A percentile compares a stretch with the other conserved stretches of the same genome.
phyloP scores from a whole-genome alignment of 2,329 filamentous ascomycete species.

The Claviceps humidiphila region DNA sequence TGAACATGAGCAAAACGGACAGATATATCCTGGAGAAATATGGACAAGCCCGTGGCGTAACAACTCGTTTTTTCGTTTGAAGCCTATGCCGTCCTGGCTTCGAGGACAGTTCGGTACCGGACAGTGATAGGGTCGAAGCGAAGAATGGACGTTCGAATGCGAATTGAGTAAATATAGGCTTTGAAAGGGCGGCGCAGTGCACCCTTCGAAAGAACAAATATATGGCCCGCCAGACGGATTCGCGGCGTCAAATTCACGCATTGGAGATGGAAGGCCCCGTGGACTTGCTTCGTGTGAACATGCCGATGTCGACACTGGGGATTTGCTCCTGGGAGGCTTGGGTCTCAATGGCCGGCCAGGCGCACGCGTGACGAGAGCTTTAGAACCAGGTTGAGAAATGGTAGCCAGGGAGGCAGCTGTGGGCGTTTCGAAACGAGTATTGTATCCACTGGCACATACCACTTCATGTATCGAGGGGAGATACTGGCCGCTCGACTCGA shows the following conservation, averaged over 20 bases:
- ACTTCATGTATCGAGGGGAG: constrained; percentile 25
- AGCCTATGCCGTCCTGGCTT: constrained; percentile 51
- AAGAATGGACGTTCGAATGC: constrained; percentile 60
- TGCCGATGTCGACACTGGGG: constrained; percentile 30
- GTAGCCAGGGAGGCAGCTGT: constrained; percentile 20
- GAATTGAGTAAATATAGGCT: constrained; percentile 69
- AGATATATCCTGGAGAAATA: constrained; percentile 86
- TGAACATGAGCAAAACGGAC: constrained; percentile 86
- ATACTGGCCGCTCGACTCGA: constrained; percentile 21
- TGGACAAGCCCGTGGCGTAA: constrained; percentile 76
- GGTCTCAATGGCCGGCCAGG: constrained; percentile 20
- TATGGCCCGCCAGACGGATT: constrained; percentile 39
- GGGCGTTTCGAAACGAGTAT: constrained; percentile 17
- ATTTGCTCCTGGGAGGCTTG: constrained; percentile 17
- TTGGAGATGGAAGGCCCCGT: constrained; percentile 35
- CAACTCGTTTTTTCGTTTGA: constrained; percentile 64
- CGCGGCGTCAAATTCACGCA: constrained; percentile 44
- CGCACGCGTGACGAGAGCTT: constrained; percentile 19
- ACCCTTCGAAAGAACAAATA: constrained; percentile 47
- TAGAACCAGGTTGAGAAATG: constrained; percentile 12
- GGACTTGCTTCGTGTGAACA: constrained; percentile 35
- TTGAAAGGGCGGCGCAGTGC: constrained; percentile 60
- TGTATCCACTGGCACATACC: not conserved
- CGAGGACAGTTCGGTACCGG: constrained; percentile 48
- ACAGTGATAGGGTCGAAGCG: constrained; percentile 52